Evolutionary conservation across 148 eudicot genomes (phyloP).

Genomic region (Mesembryanthemum crystallinum): DNA sequence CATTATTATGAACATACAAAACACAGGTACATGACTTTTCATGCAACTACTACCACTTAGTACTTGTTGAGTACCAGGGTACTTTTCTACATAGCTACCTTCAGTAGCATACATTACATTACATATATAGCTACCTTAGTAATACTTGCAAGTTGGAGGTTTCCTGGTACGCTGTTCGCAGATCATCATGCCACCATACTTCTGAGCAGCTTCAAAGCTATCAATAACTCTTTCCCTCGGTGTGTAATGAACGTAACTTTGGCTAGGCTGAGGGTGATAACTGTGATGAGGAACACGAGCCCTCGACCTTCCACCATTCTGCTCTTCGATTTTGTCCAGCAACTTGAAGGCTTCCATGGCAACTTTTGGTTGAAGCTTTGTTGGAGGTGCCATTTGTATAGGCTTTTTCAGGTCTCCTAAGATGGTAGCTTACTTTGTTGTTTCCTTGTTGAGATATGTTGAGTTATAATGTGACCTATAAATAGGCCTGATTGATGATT

Average conservation of each 20-base stretch:
- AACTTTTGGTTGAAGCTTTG: not conserved
- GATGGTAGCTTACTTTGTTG: not conserved
- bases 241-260: not conserved
- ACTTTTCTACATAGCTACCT: not conserved
- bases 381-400: conserved; percentile 19
- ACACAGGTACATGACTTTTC: not conserved
- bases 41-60: conserved; percentile 1
- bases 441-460: not conserved
- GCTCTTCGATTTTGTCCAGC: conserved; percentile 15
- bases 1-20: not conserved
- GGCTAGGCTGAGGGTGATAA: conserved; percentile 1
- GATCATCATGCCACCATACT: not conserved
- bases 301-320: conserved; percentile 2
- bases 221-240: not conserved
- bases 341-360: conserved; percentile 16
- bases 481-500: not conserved
- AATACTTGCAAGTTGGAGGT: no score
- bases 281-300: not conserved
- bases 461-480: not conserved
- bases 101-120: no score
- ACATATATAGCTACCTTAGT: not conserved
- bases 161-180: no score
- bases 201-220: conserved; percentile 6
- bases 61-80: conserved; percentile 3
- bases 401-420: not conserved